A percentile compares a stretch with the other conserved stretches of the same genome.
Conservation (phyloP, 2,329 filamentous ascomycete species). For the Botryotinia narcissicola region DNA sequence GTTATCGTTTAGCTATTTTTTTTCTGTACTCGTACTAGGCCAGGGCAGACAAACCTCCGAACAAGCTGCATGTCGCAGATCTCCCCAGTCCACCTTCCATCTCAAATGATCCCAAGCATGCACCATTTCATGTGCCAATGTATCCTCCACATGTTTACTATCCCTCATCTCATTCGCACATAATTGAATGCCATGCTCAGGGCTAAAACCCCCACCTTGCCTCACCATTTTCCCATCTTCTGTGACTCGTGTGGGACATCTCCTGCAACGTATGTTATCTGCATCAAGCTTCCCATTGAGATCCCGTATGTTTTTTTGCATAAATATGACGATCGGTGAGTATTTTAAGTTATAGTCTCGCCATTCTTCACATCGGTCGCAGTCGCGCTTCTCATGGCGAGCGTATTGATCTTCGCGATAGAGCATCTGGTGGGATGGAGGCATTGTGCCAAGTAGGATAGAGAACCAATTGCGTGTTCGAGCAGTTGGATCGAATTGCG, state of each 20-base stretch:
- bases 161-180: constrained; percentile 89
- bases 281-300: constrained; percentile 74
- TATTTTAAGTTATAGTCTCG: constrained; percentile 81
- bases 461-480: constrained; percentile 20
- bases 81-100: constrained; percentile 82
- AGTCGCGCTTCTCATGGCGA: constrained; percentile 74
- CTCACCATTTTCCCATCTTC: constrained; percentile 53
- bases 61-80: constrained; percentile 87
- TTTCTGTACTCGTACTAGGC: neutral
- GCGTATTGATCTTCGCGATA: constrained; percentile 68
- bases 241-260: constrained; percentile 63
- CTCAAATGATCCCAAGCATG: constrained; percentile 92
- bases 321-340: constrained; percentile 83
- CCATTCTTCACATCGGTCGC: constrained; percentile 74
- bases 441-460: constrained; percentile 19
- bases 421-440: constrained; percentile 16
- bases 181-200: constrained; percentile 81
- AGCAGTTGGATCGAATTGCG: constrained; percentile 15
- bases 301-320: constrained; percentile 75
- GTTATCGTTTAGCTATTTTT: constrained; percentile 25
- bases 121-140: constrained; percentile 94
- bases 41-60: constrained; percentile 65
- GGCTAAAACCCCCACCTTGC: constrained; percentile 78
- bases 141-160: constrained; percentile 83
- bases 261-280: constrained; percentile 75